phyloP scores from a whole-genome alignment of 1,284 basidiomycete genomes.

The Xerocomus tenax region DNA sequence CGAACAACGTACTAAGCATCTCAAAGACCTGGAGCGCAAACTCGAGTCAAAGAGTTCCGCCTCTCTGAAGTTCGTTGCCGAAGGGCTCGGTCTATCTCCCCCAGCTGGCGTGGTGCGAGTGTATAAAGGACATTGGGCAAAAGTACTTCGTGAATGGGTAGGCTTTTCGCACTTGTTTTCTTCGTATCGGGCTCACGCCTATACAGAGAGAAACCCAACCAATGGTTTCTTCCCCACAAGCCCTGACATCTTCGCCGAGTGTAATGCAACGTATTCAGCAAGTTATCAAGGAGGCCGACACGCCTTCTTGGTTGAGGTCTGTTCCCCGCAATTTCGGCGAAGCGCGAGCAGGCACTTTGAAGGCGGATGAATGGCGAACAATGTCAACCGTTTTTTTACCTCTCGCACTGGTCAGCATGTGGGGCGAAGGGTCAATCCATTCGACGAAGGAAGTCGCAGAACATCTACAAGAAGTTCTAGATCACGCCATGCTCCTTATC shows the following conservation, averaged over 20 bases:
- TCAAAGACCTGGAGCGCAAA: background rate
- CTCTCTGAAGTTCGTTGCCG: background rate
- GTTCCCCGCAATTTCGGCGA: conserved; percentile 30
- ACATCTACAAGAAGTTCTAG: background rate
- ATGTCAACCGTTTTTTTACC: conserved; percentile 28
- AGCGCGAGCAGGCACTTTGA: conserved; percentile 23
- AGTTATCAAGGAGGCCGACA: background rate
- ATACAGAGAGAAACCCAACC: background rate
- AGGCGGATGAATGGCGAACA: conserved; percentile 30
- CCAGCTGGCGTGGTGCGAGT: background rate
- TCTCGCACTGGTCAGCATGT: conserved; percentile 22
- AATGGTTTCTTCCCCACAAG: background rate
- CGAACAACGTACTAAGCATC: background rate
- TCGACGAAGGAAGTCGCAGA: background rate
- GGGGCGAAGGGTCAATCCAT: background rate
- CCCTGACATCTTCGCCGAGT: background rate
- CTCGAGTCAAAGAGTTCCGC: background rate
- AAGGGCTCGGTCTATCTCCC: background rate
- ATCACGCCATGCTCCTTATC: conserved; percentile 13
- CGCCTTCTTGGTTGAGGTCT: conserved; percentile 5
- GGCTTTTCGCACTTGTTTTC: no score
- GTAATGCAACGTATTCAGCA: background rate
- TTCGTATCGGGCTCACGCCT: no score
- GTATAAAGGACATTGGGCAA: background rate
- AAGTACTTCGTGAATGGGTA: background rate